Percentiles rank a stretch among this genome's conserved stretches.
Evolutionary conservation across 1,284 basidiomycete species (phyloP).

Genomic region (Papiliotrema laurentii): DNA sequence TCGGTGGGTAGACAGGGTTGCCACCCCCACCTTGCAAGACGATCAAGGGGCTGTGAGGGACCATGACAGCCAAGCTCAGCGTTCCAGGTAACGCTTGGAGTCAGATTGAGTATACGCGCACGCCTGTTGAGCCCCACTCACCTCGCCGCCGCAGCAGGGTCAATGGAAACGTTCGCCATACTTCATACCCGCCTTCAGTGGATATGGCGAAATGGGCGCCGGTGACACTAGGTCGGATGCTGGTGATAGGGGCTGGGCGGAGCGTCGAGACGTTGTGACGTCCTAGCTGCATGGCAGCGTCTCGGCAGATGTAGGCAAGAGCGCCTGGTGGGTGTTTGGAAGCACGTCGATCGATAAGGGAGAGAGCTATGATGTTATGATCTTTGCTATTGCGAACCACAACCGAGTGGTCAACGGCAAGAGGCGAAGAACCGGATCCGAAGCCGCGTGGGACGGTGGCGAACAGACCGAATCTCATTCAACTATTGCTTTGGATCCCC

Average conservation of each 20-base stretch:
- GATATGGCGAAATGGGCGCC: conserved; percentile 75
- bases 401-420: no score
- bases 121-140: conserved; percentile 49
- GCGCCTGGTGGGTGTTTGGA: no score
- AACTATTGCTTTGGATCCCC: neutral
- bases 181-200: conserved; percentile 77
- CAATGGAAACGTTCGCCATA: conserved; percentile 76
- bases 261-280: conserved; percentile 79
- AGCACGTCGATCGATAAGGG: no score
- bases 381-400: no score
- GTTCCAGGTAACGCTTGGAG: conserved; percentile 56
- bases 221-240: conserved; percentile 71
- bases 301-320: no score
- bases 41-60: conserved; percentile 77
- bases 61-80: conserved; percentile 67
- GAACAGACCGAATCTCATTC: neutral
- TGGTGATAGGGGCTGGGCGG: conserved; percentile 67
- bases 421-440: neutral
- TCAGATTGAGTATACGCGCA: neutral
- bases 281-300: conserved; percentile 93
- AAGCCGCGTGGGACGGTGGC: neutral
- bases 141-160: conserved; percentile 73
- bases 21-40: conserved; percentile 86
- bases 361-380: no score
- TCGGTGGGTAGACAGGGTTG: conserved; percentile 86